phyloP scores from a whole-genome alignment of 768 basidiomycete genomes.

The Tricholoma matsutake region DNA sequence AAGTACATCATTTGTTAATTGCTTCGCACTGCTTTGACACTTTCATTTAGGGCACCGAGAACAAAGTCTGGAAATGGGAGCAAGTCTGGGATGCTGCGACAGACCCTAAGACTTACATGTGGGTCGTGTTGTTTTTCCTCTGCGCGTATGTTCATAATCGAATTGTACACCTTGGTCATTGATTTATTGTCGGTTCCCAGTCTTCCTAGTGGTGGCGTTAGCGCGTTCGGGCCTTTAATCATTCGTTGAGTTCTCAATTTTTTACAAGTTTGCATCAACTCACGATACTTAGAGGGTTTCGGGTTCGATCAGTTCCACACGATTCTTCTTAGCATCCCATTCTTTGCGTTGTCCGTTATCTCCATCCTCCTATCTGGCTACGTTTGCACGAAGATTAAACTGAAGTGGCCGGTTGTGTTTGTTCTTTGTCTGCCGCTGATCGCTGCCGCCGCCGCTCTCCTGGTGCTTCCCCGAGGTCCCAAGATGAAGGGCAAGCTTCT shows the following conservation, averaged over 20 bases:
- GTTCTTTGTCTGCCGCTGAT: conserved; percentile 36
- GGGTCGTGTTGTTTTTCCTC: conserved; percentile 39
- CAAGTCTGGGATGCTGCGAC: conserved; percentile 37
- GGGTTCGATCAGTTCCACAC: conserved; percentile 40
- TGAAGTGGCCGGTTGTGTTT: conserved; percentile 40
- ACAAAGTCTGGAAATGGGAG: conserved; percentile 44
- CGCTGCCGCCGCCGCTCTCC: conserved; percentile 33
- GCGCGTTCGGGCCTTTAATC: conserved; percentile 43
- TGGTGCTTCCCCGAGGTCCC: conserved; percentile 29
- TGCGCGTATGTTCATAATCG: conserved; percentile 30
- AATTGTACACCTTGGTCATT: not conserved
- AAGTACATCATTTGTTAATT: conserved; percentile 15
- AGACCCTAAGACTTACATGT: conserved; percentile 42
- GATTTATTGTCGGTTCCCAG: conserved; percentile 14
- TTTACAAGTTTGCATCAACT: not conserved
- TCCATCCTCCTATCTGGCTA: conserved; percentile 33
- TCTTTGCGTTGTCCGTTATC: conserved; percentile 39
- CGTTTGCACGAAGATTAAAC: conserved; percentile 33
- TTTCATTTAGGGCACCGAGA: conserved; percentile 33
- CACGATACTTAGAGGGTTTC: conserved; percentile 28
- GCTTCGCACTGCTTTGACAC: not conserved
- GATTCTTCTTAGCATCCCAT: conserved; percentile 50
- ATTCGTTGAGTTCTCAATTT: conserved; percentile 23
- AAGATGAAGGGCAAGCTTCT: conserved; percentile 28
- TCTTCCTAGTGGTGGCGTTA: conserved; percentile 38